Conservation (phyloP, 1,284 basidiomycete genomes). For the Microbotryum lychnidis-dioicae region DNA sequence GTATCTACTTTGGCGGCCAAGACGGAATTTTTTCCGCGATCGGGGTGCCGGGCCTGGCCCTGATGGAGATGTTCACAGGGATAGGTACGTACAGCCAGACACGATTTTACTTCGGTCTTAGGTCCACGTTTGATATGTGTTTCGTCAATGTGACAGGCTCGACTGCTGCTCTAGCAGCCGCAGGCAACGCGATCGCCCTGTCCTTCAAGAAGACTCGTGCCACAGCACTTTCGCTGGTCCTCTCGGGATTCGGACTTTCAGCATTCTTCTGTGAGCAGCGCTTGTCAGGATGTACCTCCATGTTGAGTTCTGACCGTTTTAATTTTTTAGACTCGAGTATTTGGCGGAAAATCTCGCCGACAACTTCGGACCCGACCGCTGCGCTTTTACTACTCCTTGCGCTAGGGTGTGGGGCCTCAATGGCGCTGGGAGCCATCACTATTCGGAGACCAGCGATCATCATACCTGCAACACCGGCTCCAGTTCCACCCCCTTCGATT, state of each 20-base stretch:
- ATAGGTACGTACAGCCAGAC: slow-evolving; percentile 2
- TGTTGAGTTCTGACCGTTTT: neutral
- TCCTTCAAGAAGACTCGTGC: slow-evolving; percentile 33
- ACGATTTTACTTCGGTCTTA: too few relatives aligned
- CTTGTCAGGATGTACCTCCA: neutral
- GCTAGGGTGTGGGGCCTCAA: slow-evolving; percentile 35
- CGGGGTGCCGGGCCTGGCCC: slow-evolving; percentile 11
- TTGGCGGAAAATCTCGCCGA: slow-evolving; percentile 4
- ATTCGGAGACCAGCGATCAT: too few relatives aligned
- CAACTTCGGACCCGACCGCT: slow-evolving; percentile 34
- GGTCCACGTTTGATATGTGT: too few relatives aligned
- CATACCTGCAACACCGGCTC: slow-evolving; percentile 26
- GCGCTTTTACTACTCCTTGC: slow-evolving; percentile 39
- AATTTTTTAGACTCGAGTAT: slow-evolving; percentile 33
- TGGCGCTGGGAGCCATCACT: slow-evolving; percentile 34
- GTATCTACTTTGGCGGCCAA: slow-evolving; percentile 40
- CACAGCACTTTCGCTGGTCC: slow-evolving; percentile 38
- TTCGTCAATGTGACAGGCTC: slow-evolving; percentile 10
- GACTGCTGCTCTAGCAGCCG: slow-evolving; percentile 14
- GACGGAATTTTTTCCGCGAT: slow-evolving; percentile 34
- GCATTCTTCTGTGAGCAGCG: slow-evolving; percentile 37
- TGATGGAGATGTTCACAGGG: slow-evolving; percentile 17
- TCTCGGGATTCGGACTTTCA: slow-evolving; percentile 40
- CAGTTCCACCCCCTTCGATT: neutral
- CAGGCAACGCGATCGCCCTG: slow-evolving; percentile 23